Conservation (phyloP, 2,329 filamentous ascomycete species). For the Fusarium hainanense region DNA sequence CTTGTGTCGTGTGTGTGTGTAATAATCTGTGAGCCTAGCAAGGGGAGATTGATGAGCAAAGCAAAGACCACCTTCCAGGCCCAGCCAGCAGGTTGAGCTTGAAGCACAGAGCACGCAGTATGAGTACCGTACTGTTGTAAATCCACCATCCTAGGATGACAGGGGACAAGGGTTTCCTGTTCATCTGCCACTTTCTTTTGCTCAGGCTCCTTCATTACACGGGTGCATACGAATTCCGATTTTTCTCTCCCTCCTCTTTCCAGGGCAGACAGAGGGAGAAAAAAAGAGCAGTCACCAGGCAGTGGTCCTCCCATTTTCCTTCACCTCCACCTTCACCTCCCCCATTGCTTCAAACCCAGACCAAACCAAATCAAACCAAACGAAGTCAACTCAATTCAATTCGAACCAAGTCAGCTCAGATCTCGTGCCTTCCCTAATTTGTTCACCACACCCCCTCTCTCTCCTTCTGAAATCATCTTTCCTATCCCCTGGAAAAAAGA, state of each 20-base stretch:
- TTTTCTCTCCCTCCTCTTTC: conserved; percentile 15
- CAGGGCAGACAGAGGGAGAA: neutral
- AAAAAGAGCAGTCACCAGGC: conserved; percentile 39
- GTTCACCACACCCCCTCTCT: conserved; percentile 32
- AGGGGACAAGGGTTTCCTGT: conserved; percentile 42
- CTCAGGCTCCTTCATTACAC: conserved; percentile 29
- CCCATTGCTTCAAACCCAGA: neutral
- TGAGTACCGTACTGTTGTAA: neutral
- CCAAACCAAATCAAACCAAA: neutral
- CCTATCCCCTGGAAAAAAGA: conserved; percentile 16
- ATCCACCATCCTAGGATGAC: conserved; percentile 23
- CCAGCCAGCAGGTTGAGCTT: conserved; percentile 29
- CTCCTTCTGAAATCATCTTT: conserved; percentile 19
- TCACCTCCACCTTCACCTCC: conserved; percentile 32
- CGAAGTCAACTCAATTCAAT: neutral
- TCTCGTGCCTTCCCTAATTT: conserved; percentile 6
- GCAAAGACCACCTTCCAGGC: conserved; percentile 35
- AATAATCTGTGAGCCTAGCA: conserved; percentile 35
- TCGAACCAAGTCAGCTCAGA: neutral
- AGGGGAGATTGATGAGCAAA: conserved; percentile 42
- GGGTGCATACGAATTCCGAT: conserved; percentile 16
- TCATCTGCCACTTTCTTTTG: conserved; percentile 29
- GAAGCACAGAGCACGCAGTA: conserved; percentile 25
- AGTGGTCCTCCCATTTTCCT: conserved; percentile 31
- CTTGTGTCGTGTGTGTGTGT: conserved; percentile 16